Conservation (phyloP, 331 rosid genomes). For the Pyracantha coccinea region DNA sequence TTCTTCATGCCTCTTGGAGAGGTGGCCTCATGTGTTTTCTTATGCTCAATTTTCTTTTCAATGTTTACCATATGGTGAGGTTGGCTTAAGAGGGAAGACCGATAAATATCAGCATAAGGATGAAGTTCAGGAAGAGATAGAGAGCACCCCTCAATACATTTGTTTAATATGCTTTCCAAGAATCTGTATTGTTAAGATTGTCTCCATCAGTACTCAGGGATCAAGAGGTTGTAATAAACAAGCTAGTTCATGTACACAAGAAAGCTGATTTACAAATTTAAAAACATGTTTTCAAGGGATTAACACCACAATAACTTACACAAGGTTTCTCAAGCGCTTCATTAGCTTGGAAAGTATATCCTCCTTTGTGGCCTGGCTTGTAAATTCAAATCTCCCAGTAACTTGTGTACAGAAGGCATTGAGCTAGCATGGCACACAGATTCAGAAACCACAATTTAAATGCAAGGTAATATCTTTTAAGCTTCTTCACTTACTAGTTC, state of each 20-base stretch:
- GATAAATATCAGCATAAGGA: slow-evolving; percentile 11
- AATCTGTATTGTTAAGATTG: slow-evolving; percentile 16
- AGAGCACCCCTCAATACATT: slow-evolving; percentile 11
- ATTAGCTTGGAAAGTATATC: slow-evolving; percentile 22
- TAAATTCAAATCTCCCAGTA: slow-evolving; percentile 15
- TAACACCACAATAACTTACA: slow-evolving; percentile 12
- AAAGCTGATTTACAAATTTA: background rate
- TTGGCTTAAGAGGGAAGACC: slow-evolving; percentile 12
- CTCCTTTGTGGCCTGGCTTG: slow-evolving; percentile 29
- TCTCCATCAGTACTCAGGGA: slow-evolving; percentile 3
- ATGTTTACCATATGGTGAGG: slow-evolving; percentile 9
- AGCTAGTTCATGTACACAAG: background rate
- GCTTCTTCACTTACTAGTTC: slow-evolving; percentile 22
- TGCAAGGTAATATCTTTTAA: background rate
- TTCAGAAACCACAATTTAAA: background rate
- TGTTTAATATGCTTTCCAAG: slow-evolving; percentile 28
- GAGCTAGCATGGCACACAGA: slow-evolving; percentile 12
- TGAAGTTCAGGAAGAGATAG: slow-evolving; percentile 34
- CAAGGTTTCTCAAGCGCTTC: slow-evolving; percentile 36
- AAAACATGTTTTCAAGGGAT: background rate
- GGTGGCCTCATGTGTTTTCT: slow-evolving; percentile 5
- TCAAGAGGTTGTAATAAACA: background rate
- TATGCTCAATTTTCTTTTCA: slow-evolving; percentile 15
- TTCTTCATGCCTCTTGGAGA: slow-evolving; percentile 10
- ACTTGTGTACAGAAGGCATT: slow-evolving; percentile 38